Percentiles rank a stretch among this genome's conserved stretches.
These are phyloP conservation scores for Xylaria sp. DNA, from an alignment of 2,329 filamentous ascomycete species.

Conservation along the genomic window DNA sequence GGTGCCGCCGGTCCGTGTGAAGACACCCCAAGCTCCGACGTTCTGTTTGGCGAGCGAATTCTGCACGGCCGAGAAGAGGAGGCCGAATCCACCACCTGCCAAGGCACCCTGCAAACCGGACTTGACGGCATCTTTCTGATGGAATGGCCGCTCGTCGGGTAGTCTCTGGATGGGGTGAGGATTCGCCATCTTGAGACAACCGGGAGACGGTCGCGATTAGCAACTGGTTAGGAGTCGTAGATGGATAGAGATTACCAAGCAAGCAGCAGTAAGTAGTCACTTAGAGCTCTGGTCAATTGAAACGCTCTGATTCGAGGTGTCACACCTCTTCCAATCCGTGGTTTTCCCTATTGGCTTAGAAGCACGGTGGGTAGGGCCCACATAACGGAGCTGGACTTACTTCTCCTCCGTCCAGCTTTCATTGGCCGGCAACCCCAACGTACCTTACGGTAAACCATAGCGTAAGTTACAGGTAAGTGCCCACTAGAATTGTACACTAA, in stretches of 20 bases:
- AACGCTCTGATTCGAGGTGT: slow-evolving; percentile 35
- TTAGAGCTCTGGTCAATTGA: slow-evolving; percentile 33
- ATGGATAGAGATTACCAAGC: slow-evolving; percentile 19
- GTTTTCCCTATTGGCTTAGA: slow-evolving; percentile 26
- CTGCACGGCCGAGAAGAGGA: slow-evolving; percentile 80
- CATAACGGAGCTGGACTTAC: slow-evolving; percentile 34
- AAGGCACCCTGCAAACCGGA: slow-evolving; percentile 72
- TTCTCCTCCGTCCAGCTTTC: slow-evolving; percentile 19
- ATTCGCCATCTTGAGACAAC: slow-evolving; percentile 50
- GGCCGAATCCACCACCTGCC: slow-evolving; percentile 74
- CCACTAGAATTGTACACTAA: not conserved
- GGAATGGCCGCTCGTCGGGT: slow-evolving; percentile 64
- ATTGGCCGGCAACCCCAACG: not conserved
- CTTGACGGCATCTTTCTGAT: slow-evolving; percentile 79
- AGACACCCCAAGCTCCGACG: slow-evolving; percentile 81
- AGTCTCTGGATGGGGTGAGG: slow-evolving; percentile 44
- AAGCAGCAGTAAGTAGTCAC: slow-evolving; percentile 1
- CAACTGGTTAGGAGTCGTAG: slow-evolving; percentile 1
- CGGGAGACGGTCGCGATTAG: slow-evolving; percentile 41
- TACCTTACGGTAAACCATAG: not conserved
- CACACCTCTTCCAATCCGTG: slow-evolving; percentile 16
- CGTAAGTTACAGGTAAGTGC: not conserved
- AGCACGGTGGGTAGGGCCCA: not conserved
- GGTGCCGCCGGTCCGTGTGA: slow-evolving; percentile 80
- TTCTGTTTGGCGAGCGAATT: slow-evolving; percentile 89